Conservation (phyloP, 805 yeast genomes). For the Barnettozyma californica region DNA sequence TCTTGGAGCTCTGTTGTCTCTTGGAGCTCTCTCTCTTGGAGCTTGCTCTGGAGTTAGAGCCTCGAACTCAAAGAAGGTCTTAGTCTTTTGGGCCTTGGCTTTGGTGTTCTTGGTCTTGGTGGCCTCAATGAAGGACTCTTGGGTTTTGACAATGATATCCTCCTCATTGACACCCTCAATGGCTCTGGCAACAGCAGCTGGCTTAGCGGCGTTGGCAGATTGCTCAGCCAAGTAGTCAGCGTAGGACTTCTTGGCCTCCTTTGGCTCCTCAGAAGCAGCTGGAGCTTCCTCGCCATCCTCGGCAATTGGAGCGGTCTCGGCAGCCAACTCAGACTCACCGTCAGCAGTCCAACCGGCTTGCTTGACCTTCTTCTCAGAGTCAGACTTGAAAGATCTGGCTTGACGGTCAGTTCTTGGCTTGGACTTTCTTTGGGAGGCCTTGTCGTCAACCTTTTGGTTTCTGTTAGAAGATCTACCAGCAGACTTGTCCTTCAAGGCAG, state of each 20-base stretch:
- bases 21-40: conserved; percentile 28
- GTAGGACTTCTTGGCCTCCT: conserved; percentile 61
- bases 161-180: conserved; percentile 37
- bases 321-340: conserved; percentile 62
- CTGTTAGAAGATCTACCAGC: conserved; percentile 62
- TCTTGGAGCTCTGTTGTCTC: conserved; percentile 32
- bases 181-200: conserved; percentile 32
- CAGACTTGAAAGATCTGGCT: conserved; percentile 77
- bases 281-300: conserved; percentile 49
- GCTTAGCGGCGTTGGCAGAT: conserved; percentile 54
- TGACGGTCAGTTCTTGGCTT: conserved; percentile 70
- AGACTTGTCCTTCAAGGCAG: conserved; percentile 68
- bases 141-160: conserved; percentile 60
- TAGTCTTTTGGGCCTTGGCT: conserved; percentile 76
- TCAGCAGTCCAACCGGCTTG: conserved; percentile 85
- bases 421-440: conserved; percentile 48
- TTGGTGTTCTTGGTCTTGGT: conserved; percentile 62
- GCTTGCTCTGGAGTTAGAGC: conserved; percentile 46
- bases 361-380: conserved; percentile 76
- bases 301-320: conserved; percentile 56
- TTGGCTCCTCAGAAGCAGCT: conserved; percentile 40
- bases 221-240: conserved; percentile 80
- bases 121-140: conserved; percentile 54
- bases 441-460: conserved; percentile 45
- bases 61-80: conserved; percentile 69